A percentile compares a stretch with the other conserved stretches of the same genome.
phyloP scores from a whole-genome alignment of 129 eudicot species.

The Pseudognaphalium luteoalbum region DNA sequence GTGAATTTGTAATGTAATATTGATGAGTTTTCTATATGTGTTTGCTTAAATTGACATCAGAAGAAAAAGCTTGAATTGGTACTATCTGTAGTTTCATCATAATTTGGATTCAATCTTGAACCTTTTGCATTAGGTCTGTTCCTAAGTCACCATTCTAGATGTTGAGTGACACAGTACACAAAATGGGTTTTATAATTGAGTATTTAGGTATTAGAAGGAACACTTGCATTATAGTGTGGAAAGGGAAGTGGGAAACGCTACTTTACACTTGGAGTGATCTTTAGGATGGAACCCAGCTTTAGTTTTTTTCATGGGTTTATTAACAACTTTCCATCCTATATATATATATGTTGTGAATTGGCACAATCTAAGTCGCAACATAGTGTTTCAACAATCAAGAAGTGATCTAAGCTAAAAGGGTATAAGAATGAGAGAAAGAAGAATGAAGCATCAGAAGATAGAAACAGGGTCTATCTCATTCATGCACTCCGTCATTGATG shows the following conservation, averaged over 20 bases:
- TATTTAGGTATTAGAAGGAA: neutral
- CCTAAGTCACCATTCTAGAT: neutral
- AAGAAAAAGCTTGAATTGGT: neutral
- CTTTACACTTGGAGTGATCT: neutral
- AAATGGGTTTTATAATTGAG: neutral
- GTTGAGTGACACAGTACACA: neutral
- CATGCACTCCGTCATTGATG: neutral
- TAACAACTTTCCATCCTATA: slow-evolving; percentile 1
- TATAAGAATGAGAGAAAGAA: neutral
- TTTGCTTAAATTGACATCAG: neutral
- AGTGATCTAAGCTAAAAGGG: neutral
- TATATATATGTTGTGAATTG: neutral
- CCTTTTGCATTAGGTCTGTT: neutral
- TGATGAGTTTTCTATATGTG: neutral
- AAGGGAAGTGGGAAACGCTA: neutral
- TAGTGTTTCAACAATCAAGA: neutral
- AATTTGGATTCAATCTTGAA: slow-evolving; percentile 8
- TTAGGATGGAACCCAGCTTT: neutral
- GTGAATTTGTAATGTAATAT: neutral
- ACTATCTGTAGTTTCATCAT: neutral
- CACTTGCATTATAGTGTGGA: neutral
- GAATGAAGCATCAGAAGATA: neutral
- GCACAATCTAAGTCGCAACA: neutral
- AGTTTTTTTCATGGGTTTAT: slow-evolving; percentile 13
- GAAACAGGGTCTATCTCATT: neutral